A percentile compares a stretch with the other conserved stretches of the same genome.
Conservation (phyloP, 331 rosid species). For the Acacia pycnantha region DNA sequence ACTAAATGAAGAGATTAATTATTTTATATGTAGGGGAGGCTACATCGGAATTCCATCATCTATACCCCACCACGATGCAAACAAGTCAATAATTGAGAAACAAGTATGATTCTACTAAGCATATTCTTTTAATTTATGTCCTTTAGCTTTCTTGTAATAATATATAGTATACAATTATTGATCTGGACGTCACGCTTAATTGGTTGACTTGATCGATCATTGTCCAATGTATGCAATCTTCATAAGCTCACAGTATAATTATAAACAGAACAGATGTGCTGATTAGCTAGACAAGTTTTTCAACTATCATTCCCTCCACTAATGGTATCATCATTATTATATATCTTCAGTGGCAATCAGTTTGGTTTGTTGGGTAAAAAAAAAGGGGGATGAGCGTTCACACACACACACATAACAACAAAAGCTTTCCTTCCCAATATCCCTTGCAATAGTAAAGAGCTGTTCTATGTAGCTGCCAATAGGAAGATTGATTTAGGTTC, state of each 20-base stretch:
- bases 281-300: neutral
- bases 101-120: neutral
- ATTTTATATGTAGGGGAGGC: neutral
- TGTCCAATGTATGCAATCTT: neutral
- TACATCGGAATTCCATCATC: neutral
- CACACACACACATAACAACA: too few species aligned
- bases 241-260: neutral
- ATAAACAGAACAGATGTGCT: too few species aligned
- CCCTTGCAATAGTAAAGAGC: too few species aligned
- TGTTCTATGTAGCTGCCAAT: too few species aligned
- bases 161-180: neutral
- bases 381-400: too few species aligned
- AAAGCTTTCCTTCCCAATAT: too few species aligned
- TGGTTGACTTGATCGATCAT: neutral
- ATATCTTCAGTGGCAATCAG: too few species aligned
- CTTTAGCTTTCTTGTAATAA: neutral
- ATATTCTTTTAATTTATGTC: neutral
- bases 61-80: constrained; percentile 7
- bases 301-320: neutral
- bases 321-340: too few species aligned
- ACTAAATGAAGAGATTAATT: too few species aligned
- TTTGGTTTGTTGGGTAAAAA: too few species aligned
- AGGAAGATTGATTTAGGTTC: too few species aligned
- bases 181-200: neutral
- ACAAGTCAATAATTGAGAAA: constrained; percentile 2